Evolutionary conservation across 1,284 basidiomycete genomes (phyloP).

Genomic region (Melampsora americana): DNA sequence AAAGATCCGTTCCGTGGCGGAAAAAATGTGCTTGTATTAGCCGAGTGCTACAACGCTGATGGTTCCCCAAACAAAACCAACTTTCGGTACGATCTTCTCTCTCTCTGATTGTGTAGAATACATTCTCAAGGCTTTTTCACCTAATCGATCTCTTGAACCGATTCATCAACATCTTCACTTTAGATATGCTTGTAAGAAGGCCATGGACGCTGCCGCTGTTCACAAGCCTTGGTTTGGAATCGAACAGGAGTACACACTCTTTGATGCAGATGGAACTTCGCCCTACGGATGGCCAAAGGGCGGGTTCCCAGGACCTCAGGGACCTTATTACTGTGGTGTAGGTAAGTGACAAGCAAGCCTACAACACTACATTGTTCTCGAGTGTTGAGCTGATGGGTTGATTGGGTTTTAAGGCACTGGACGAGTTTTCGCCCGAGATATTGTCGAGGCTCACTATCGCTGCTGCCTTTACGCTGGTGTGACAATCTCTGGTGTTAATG

Average conservation of each 20-base stretch:
- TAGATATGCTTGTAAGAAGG: constrained; percentile 63
- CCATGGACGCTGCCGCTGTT: constrained; percentile 77
- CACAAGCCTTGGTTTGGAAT: constrained; percentile 83
- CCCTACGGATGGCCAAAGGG: constrained; percentile 89
- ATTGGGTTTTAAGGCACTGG: constrained; percentile 66
- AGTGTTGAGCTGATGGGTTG: constrained; percentile 35
- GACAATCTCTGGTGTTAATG: constrained; percentile 99
- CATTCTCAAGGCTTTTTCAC: neutral
- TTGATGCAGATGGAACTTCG: constrained; percentile 76
- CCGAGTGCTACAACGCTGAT: constrained; percentile 97
- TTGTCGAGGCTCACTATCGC: constrained; percentile 98
- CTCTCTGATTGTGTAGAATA: neutral
- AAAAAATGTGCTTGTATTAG: constrained; percentile 90
- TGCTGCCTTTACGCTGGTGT: constrained; percentile 91
- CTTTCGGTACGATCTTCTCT: constrained; percentile 80
- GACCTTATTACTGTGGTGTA: constrained; percentile 99
- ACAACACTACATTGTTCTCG: constrained; percentile 42
- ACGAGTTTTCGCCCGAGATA: constrained; percentile 96
- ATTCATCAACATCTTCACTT: neutral
- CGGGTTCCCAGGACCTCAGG: constrained; percentile 99
- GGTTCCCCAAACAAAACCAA: constrained; percentile 98
- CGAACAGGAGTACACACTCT: constrained; percentile 98
- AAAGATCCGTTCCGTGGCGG: constrained; percentile 99
- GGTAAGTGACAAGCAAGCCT: constrained; percentile 61
- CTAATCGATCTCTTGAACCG: too few species aligned